Percentiles rank a stretch among this genome's conserved stretches.
Evolutionary conservation across 1,284 basidiomycete genomes (phyloP).

Genomic region (Irpex sp.): DNA sequence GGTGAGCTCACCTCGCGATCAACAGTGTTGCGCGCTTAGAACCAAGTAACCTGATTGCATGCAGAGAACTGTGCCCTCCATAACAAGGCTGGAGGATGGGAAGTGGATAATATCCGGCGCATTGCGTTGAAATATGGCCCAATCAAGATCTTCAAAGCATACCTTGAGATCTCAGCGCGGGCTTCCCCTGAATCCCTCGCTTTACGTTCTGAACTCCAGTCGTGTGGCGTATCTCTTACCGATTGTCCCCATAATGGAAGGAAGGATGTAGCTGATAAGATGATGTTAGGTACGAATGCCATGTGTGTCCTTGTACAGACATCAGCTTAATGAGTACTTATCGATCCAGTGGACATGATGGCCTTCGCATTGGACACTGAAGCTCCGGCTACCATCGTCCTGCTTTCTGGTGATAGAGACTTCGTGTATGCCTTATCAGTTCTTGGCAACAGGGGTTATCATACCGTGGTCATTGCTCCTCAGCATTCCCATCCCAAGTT

Average conservation of each 20-base stretch:
- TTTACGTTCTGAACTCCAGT: constrained; percentile 47
- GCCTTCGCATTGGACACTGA: constrained; percentile 55
- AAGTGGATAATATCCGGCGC: constrained; percentile 24
- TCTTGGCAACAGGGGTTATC: constrained; percentile 47
- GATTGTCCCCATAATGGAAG: constrained; percentile 42
- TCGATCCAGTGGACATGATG: constrained; percentile 51
- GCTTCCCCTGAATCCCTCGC: constrained; percentile 26
- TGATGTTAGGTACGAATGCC: constrained; percentile 31
- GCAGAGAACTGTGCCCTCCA: constrained; percentile 56
- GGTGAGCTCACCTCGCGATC: constrained; percentile 35
- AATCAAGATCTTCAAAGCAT: constrained; percentile 42
- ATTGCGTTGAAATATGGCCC: constrained; percentile 26
- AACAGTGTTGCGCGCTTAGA: not conserved
- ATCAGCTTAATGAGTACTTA: not conserved
- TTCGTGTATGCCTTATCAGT: constrained; percentile 56
- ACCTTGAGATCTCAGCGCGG: constrained; percentile 39
- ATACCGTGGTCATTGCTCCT: constrained; percentile 47
- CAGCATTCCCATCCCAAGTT: constrained; percentile 35
- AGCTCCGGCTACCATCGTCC: constrained; percentile 45
- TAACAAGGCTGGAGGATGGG: constrained; percentile 37
- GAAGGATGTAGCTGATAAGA: constrained; percentile 40
- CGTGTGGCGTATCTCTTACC: constrained; percentile 34
- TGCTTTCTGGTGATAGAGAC: constrained; percentile 57
- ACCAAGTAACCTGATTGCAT: not conserved
- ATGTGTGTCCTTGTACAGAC: not conserved